A percentile compares a stretch with the other conserved stretches of the same genome.
phyloP scores from a whole-genome alignment of 1,284 basidiomycete species.

The Peniophora sp. region DNA sequence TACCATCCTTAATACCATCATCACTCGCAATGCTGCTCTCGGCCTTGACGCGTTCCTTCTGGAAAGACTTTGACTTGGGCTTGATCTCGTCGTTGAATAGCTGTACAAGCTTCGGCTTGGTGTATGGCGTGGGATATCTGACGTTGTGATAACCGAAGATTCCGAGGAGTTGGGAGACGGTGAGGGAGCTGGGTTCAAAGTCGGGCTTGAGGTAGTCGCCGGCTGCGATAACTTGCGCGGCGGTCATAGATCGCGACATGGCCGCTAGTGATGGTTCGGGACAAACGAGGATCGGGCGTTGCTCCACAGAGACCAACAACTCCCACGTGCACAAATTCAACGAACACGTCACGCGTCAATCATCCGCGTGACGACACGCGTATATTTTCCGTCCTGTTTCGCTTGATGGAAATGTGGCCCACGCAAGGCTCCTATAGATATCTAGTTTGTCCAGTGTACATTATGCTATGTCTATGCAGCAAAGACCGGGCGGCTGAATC shows the following conservation, averaged over 20 bases:
- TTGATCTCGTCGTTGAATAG: constrained; percentile 76
- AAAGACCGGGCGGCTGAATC: constrained; percentile 40
- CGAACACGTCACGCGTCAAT: constrained; percentile 6
- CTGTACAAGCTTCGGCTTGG: constrained; percentile 80
- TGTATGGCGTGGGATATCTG: constrained; percentile 68
- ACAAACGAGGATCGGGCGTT: not conserved
- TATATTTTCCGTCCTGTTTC: not conserved
- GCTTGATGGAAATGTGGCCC: too few species aligned
- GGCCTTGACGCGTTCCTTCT: constrained; percentile 57
- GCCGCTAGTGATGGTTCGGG: constrained; percentile 9
- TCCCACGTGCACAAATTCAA: constrained; percentile 6
- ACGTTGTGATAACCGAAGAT: constrained; percentile 81
- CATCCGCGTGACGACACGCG: not conserved
- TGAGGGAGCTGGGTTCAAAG: constrained; percentile 77
- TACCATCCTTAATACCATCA: constrained; percentile 71
- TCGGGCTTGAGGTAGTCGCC: constrained; percentile 80
- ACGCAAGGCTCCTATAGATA: too few species aligned
- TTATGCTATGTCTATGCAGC: too few species aligned
- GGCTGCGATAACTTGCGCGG: constrained; percentile 59
- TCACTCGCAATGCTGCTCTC: constrained; percentile 68
- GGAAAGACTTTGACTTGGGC: constrained; percentile 50
- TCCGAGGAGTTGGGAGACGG: constrained; percentile 74
- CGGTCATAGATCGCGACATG: constrained; percentile 62
- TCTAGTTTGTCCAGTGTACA: too few species aligned
- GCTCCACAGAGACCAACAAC: constrained; percentile 4